Evolutionary conservation across 495 filamentous ascomycete species (phyloP), one percentile per base, ranked within the genome.

Genomic region (Ramalina intermedia): DNA sequence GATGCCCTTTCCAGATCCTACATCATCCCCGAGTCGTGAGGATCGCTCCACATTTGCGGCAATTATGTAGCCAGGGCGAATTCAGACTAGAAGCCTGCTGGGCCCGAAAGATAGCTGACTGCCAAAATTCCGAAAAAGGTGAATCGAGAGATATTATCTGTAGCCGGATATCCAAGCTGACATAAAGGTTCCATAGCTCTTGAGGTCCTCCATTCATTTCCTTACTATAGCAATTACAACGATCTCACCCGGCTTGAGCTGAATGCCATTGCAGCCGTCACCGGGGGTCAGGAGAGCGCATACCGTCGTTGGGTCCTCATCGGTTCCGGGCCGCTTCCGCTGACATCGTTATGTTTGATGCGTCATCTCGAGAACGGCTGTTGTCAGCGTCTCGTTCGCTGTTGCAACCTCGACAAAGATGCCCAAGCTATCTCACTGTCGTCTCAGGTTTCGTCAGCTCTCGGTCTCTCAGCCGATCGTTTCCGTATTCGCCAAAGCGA

Each of bases 181-280:
- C 45, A 4, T 16, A 17, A 11, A 41, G 29, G n/a, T 20, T 1
- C 6, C n/a, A 42, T 33, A 57, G 59, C 55, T 13, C 55, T 52
- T 9, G 21, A 48, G 14, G 43, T 29, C 37, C 56, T 68, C 11
- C 38, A 36, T 14, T 43, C 47, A 5, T 74, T 74, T 42, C 66
- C 69, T 5, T 72, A 72, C 54, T 61, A 63, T 49, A 18, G 51
- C 16, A 72, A 72, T 49, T 72, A 72, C 46, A 20, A 62, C 18
- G 64, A 65, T 33, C 62, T 72, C 39, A 55, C 63, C 12, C 58
- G 57, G 17, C 59, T 73, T 54, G 70, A 72, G 50, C 49, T 66
- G 16, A 41, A 52, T n/a, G 53, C 62, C 23, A 47, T 71, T 9
- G 29, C 54, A 23, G 58, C 60, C 16, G 53, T 64, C 27, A 41